phyloP scores from a whole-genome alignment of 306 rosid species.

The Prunus padus region DNA sequence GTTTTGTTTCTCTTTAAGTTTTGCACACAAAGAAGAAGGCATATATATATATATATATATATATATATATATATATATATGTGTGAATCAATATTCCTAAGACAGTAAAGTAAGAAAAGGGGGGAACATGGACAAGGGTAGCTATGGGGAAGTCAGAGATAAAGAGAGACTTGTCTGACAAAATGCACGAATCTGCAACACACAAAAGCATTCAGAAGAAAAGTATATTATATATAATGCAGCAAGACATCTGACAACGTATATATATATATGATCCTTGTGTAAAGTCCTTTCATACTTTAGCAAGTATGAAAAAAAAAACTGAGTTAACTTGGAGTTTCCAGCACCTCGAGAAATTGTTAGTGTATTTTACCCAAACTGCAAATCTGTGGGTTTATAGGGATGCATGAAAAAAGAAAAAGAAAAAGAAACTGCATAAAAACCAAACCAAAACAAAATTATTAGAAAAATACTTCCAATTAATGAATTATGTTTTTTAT shows the following conservation, averaged over 20 bases:
- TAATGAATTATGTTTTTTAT: no score
- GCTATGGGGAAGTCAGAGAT: slow-evolving; percentile 33
- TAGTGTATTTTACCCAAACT: neutral
- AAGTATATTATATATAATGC: slow-evolving; percentile 6
- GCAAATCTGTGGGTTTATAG: no score
- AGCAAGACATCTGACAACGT: slow-evolving; percentile 28
- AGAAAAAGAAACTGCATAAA: no score
- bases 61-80: no score
- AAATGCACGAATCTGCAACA: slow-evolving; percentile 25
- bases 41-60: no score
- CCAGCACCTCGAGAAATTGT: slow-evolving; percentile 14
- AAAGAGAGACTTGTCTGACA: slow-evolving; percentile 19
- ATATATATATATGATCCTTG: slow-evolving; percentile 13
- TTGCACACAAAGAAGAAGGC: slow-evolving; percentile 11
- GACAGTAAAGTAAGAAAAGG: slow-evolving; percentile 47
- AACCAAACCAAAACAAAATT: no score
- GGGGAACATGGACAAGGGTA: slow-evolving; percentile 15
- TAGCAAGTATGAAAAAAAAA: neutral
- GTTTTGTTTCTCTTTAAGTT: slow-evolving; percentile 20
- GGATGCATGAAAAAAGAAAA: no score
- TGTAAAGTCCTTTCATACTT: slow-evolving; percentile 25
- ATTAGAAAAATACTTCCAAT: no score
- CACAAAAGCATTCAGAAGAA: slow-evolving; percentile 20
- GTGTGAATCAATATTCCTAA: slow-evolving; percentile 13
- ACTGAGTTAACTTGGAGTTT: slow-evolving; percentile 12